Evolutionary conservation across 768 basidiomycete genomes (phyloP).

Genomic region (Pisolithus orientalis): DNA sequence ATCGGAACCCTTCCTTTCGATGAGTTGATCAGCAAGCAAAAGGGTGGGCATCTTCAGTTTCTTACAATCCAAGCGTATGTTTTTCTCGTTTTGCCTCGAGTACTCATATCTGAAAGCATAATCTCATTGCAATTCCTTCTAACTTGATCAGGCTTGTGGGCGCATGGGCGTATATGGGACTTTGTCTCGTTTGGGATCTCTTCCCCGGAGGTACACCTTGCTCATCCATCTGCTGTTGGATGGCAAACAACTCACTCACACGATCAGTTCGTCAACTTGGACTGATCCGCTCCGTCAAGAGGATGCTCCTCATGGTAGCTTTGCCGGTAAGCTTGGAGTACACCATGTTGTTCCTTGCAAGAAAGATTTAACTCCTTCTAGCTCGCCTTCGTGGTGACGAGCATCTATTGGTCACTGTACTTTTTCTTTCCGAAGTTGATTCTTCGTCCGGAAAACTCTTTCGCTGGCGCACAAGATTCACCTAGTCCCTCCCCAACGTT

Average conservation of each 20-base stretch:
- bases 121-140: background rate
- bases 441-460: slow-evolving; percentile 22
- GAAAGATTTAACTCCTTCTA: slow-evolving; percentile 7
- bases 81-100: background rate
- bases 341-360: background rate
- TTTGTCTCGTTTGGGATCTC: slow-evolving; percentile 36
- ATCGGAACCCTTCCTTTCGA: slow-evolving; percentile 9
- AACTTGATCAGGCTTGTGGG: slow-evolving; percentile 26
- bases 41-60: slow-evolving; percentile 65
- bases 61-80: slow-evolving; percentile 74
- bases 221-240: slow-evolving; percentile 9
- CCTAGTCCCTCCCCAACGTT: slow-evolving; percentile 9
- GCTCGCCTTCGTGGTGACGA: slow-evolving; percentile 42
- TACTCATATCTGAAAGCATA: background rate
- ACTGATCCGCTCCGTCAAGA: slow-evolving; percentile 40
- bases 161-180: slow-evolving; percentile 36
- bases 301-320: slow-evolving; percentile 54
- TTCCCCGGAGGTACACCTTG: slow-evolving; percentile 31
- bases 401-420: slow-evolving; percentile 68
- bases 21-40: slow-evolving; percentile 35
- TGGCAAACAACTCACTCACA: background rate
- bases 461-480: background rate
- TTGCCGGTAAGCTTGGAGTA: slow-evolving; percentile 45
- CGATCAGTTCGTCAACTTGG: background rate
- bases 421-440: slow-evolving; percentile 53